Evolutionary conservation across 2,329 filamentous ascomycete genomes (phyloP).

Genomic region (Xylaria sp.): DNA sequence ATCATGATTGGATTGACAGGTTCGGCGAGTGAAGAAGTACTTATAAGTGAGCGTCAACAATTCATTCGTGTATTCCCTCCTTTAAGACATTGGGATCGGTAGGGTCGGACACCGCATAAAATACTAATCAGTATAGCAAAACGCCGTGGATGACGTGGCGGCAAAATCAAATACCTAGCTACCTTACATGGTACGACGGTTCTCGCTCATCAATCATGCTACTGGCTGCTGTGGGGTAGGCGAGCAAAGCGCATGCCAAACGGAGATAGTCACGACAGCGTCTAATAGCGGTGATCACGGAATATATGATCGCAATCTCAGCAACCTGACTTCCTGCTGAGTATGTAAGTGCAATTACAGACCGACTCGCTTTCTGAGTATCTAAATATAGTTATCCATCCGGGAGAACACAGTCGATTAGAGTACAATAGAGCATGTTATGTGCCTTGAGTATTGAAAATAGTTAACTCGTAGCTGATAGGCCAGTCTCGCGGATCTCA

Average conservation of each 20-base stretch:
- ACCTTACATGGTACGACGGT: not conserved
- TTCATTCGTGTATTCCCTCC: not conserved
- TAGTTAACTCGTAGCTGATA: not conserved
- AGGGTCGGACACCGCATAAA: not conserved
- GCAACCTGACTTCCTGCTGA: not conserved
- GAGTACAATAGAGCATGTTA: not conserved
- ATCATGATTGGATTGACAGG: not conserved
- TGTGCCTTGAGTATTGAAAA: not conserved
- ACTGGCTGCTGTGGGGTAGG: slow-evolving; percentile 18
- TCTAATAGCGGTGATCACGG: slow-evolving; percentile 1
- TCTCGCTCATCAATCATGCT: not conserved
- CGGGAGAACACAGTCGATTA: not conserved
- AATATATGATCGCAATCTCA: not conserved
- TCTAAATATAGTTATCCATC: not conserved
- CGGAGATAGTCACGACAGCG: not conserved
- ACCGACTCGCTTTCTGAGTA: not conserved
- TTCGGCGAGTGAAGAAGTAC: not conserved
- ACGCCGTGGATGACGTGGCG: slow-evolving; percentile 5
- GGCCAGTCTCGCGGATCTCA: slow-evolving; percentile 1
- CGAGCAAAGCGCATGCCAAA: slow-evolving; percentile 15
- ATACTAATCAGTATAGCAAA: not conserved
- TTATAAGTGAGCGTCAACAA: not conserved
- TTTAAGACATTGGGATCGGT: not conserved
- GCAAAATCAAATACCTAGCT: not conserved
- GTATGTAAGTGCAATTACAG: not conserved